A percentile compares a stretch with the other conserved stretches of the same genome.
Evolutionary conservation across 257 asterid genomes (phyloP).

Genomic region (Capsicum baccatum): DNA sequence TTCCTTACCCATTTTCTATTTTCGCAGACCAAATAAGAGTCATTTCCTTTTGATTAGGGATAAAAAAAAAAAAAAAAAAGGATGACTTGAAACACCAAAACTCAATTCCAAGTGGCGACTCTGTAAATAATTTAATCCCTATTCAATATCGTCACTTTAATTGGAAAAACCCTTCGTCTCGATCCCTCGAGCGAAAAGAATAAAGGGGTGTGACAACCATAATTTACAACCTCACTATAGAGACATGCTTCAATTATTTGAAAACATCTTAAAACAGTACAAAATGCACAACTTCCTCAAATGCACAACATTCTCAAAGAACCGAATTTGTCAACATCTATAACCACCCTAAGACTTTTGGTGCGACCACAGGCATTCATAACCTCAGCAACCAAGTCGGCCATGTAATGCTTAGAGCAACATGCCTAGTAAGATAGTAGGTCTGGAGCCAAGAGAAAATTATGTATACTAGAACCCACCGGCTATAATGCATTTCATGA

Average conservation of each 20-base stretch:
- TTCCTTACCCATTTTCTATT: too few species aligned
- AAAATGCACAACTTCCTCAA: constrained; percentile 4
- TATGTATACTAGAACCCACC: neutral
- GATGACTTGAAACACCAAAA: too few species aligned
- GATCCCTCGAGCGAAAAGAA: too few species aligned
- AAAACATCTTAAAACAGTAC: constrained; percentile 13
- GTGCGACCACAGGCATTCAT: constrained; percentile 19
- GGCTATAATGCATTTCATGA: constrained; percentile 24
- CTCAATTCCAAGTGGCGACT: too few species aligned
- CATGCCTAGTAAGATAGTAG: neutral
- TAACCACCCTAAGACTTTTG: neutral
- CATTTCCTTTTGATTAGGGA: too few species aligned
- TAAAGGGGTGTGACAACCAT: too few species aligned
- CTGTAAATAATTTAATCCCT: too few species aligned
- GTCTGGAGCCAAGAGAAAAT: neutral
- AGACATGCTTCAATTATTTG: constrained; percentile 21
- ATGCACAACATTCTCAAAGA: constrained; percentile 13
- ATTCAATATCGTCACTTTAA: too few species aligned
- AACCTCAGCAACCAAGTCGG: neutral
- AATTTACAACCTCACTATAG: neutral
- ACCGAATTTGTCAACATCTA: neutral
- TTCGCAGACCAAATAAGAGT: too few species aligned
- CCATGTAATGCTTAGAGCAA: neutral
- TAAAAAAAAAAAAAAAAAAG: too few species aligned
- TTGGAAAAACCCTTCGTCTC: too few species aligned